Evolutionary conservation across 495 filamentous ascomycete species (phyloP), one percentile per base, ranked within the genome.

Genomic region (Xylaria cubensis): DNA sequence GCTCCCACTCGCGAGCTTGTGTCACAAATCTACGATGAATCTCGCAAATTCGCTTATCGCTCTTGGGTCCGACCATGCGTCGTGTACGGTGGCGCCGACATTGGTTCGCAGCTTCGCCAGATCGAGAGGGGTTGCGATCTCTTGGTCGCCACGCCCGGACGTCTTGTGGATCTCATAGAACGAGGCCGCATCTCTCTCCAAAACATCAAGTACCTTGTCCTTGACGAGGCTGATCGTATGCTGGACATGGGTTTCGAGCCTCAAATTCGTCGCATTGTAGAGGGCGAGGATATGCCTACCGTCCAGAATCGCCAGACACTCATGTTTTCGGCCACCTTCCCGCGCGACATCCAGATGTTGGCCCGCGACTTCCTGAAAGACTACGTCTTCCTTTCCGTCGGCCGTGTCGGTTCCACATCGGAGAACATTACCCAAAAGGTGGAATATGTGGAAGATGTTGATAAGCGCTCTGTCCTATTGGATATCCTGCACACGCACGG

Each of bases 231-330:
- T 82, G 96, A 99, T 86, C 97, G 97, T 82, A 98, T 99, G 96
- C 86, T 99, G 88, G 96, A 99, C 86, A 98, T 99, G 96, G 96
- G 96, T 92, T 99, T 99, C 88, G 96, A 99, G 87, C 96, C 96
- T 77, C 96, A 99, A 84, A 98, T 99, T 81, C 95, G 96, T 74
- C 92, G 96, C 75, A 98, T 99, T 76, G 95, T 99, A 32, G 95
- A 99, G 83, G 93, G 93, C 73, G 96, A 97, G 84, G 96, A 99
- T 79, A 98, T 98, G 96, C 96, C 97, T 46, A 83, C 84, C 58
- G 93, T 94, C 72, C 86, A 92, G 70, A 84, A 87, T 76, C 94
- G 97, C 78, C 97, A 98, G 83, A 97, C 96, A 53, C 95, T 99
- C 86, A 99, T 99, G 96, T 99, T 99, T 82, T 98, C 95, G 29